Conservation (phyloP, 805 yeast species). For the Teunomyces cretensis region DNA sequence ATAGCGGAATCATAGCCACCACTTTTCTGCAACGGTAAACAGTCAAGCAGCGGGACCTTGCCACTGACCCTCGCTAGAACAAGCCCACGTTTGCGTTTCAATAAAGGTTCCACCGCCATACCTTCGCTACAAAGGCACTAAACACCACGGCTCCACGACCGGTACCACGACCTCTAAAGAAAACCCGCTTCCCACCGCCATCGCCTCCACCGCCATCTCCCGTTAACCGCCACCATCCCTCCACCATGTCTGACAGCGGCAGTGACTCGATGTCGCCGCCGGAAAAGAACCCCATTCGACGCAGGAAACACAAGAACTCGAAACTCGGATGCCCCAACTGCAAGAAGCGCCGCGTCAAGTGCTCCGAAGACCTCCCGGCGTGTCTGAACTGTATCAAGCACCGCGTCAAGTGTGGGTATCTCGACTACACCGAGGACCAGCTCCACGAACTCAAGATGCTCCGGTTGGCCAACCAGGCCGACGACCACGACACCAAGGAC, state of each 20-base stretch:
- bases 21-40: no score
- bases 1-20: no score
- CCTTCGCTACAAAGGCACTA: no score
- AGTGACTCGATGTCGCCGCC: background rate
- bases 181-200: no score
- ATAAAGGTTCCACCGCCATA: no score
- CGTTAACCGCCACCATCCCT: background rate
- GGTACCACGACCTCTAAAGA: no score
- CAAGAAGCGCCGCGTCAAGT: slow-evolving; percentile 50
- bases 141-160: no score
- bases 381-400: slow-evolving; percentile 43
- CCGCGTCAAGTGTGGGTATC: slow-evolving; percentile 38
- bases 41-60: no score
- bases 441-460: slow-evolving; percentile 24
- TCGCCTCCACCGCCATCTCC: no score
- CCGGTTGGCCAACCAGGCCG: slow-evolving; percentile 11
- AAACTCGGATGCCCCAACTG: slow-evolving; percentile 50
- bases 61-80: no score
- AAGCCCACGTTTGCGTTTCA: no score
- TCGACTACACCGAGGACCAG: slow-evolving; percentile 33
- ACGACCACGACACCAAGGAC: slow-evolving; percentile 3
- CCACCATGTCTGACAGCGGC: slow-evolving; percentile 1
- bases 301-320: slow-evolving; percentile 26
- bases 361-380: slow-evolving; percentile 41
- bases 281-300: slow-evolving; percentile 9